phyloP scores from a whole-genome alignment of 2,329 filamentous ascomycete species.

The Beauveria varroae region DNA sequence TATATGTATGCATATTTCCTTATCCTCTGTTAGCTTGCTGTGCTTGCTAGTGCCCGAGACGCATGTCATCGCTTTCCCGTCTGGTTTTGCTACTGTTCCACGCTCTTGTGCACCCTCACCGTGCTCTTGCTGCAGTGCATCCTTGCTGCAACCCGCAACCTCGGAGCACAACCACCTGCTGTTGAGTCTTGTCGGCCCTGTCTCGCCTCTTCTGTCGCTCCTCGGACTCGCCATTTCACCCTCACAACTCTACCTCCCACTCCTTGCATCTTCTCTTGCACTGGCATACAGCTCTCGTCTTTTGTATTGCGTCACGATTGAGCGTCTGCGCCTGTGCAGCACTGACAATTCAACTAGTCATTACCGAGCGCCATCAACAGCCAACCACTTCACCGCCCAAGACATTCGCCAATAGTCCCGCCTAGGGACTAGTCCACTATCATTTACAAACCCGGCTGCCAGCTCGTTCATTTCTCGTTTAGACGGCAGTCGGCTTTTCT shows the following conservation, averaged over 20 bases:
- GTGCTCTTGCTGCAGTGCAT: not conserved
- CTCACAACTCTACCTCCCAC: not conserved
- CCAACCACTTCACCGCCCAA: constrained; percentile 7
- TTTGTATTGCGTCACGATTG: not conserved
- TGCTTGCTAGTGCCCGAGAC: constrained; percentile 3
- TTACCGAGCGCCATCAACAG: constrained; percentile 1
- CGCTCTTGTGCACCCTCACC: not conserved
- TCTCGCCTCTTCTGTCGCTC: not conserved
- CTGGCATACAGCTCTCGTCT: not conserved
- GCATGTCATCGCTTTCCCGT: constrained; percentile 1
- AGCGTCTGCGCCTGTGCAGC: not conserved
- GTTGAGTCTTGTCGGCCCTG: not conserved
- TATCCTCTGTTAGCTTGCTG: not conserved
- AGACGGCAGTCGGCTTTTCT: not conserved
- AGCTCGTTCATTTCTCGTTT: not conserved
- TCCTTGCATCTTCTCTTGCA: not conserved
- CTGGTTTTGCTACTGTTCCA: constrained; percentile 1
- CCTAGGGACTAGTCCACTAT: constrained; percentile 1
- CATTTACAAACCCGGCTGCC: not conserved
- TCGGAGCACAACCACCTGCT: not conserved
- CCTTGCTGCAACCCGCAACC: not conserved
- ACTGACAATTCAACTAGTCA: not conserved
- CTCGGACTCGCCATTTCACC: not conserved
- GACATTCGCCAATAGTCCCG: constrained; percentile 5
- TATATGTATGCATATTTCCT: not conserved